Evolutionary conservation across 768 basidiomycete species (phyloP), one percentile per base, ranked within the genome.

Genomic region (Rubroboletus pulcherrimus): DNA sequence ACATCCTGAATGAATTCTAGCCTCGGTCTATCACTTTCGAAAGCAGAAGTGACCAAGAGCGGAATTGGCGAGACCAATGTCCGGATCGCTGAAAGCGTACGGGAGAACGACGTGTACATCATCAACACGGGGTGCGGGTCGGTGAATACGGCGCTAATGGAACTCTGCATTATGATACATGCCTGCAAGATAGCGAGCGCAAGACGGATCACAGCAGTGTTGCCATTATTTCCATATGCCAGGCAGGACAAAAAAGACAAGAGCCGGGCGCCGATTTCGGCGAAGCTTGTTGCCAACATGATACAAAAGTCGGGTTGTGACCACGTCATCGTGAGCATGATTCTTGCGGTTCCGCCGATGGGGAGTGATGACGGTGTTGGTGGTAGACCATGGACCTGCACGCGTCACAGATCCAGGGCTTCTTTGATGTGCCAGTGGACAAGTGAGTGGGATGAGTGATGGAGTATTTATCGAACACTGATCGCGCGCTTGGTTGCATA

Each of bases 111-210:
- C 71, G 96, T 98, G 48, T 99, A 98, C 75, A 98, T 99, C 72
- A 87, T 99, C 77, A 97, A 94, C 74, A 92, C 93, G 38, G 89
- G 92, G 14, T 87, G 87, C 64, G 85, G 88, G 24, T 77, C 85
- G 53, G 84, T 98, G 64, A 98, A 98, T 69, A 94, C 92, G 29
- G 81, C 95, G 39, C 83, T 99, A 60, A 98, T 99, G 93, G 97
- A 98, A 72, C 82, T 94, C 44, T 93, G 95, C 71, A 98, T 98
- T 67, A 96, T 99, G 93, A 93, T 98, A 66, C 95, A 98, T 70
- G 95, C 97, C 10, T 97, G 96, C 85, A 96, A 95, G 77, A 98
- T 98, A 66, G 96, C 97, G n/a, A 96, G 93, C 61, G 95, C 97
- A 45, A 91, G 90, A 73, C 81, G 97, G 58, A 98, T 99, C 68